phyloP scores from a whole-genome alignment of 1,284 basidiomycete species.

The Leccinum subfulvum region DNA sequence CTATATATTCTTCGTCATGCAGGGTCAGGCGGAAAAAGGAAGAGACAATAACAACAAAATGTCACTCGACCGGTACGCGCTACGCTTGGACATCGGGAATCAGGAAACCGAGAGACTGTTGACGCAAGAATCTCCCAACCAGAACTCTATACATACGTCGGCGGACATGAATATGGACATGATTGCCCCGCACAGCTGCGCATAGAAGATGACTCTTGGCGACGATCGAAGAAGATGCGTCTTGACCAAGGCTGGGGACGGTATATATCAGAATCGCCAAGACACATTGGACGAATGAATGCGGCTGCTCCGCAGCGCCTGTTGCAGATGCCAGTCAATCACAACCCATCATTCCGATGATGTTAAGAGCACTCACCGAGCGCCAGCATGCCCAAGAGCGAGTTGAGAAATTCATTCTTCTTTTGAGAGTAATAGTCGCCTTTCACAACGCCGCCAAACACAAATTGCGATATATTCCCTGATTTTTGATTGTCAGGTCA shows the following conservation, averaged over 20 bases:
- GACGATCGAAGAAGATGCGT: constrained; percentile 68
- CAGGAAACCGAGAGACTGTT: constrained; percentile 34
- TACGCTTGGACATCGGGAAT: constrained; percentile 22
- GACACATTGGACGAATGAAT: not conserved
- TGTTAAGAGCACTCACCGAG: not conserved
- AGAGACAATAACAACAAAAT: not conserved
- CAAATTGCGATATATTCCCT: constrained; percentile 3
- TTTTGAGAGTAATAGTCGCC: not conserved
- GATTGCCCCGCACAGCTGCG: constrained; percentile 41
- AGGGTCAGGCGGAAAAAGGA: not conserved
- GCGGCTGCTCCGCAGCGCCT: not conserved
- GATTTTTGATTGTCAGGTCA: not conserved
- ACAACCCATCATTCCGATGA: not conserved
- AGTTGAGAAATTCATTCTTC: constrained; percentile 1
- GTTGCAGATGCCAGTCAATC: not conserved
- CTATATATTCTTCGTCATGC: not conserved
- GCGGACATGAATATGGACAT: constrained; percentile 7
- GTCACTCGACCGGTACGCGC: constrained; percentile 27
- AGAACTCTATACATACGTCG: constrained; percentile 37
- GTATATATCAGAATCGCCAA: not conserved
- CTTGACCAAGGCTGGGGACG: constrained; percentile 54
- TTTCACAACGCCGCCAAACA: constrained; percentile 1
- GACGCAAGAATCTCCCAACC: constrained; percentile 66
- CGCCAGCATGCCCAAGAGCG: not conserved
- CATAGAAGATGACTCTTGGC: constrained; percentile 64